phyloP scores from a whole-genome alignment of 306 rosid genomes.

The Glycine latifolia region DNA sequence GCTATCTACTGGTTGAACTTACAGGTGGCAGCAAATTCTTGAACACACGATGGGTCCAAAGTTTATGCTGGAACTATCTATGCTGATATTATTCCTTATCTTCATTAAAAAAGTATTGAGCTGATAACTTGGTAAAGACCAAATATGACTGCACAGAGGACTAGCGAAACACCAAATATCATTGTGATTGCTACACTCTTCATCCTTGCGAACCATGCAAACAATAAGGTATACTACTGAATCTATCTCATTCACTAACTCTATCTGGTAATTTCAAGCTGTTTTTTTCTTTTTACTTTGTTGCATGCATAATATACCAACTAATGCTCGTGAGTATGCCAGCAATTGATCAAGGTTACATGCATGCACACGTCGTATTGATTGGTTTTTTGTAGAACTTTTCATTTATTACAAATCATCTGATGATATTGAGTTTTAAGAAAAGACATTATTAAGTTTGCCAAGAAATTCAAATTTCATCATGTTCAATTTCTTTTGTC shows the following conservation, averaged over 20 bases:
- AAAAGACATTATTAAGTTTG: conserved; percentile 21
- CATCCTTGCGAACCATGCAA: conserved; percentile 33
- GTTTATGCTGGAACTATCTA: conserved; percentile 53
- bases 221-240: conserved; percentile 46
- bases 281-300: not conserved
- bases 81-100: conserved; percentile 54
- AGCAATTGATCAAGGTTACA: conserved; percentile 14
- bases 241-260: conserved; percentile 18
- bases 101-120: conserved; percentile 51
- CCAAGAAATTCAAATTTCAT: conserved; percentile 28
- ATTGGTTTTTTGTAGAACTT: conserved; percentile 29
- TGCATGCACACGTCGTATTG: conserved; percentile 2
- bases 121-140: conserved; percentile 42
- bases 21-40: conserved; percentile 64
- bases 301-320: no score
- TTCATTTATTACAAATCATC: not conserved
- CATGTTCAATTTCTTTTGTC: conserved; percentile 8
- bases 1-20: conserved; percentile 94
- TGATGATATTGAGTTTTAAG: conserved; percentile 5
- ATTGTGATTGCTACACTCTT: conserved; percentile 43
- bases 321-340: no score
- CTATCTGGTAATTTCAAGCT: conserved; percentile 30
- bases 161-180: conserved; percentile 38
- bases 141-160: conserved; percentile 34
- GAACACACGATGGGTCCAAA: conserved; percentile 46